Evolutionary conservation across 2,329 filamentous ascomycete species (phyloP).

Genomic region (Fragosphaeria purpurea): DNA sequence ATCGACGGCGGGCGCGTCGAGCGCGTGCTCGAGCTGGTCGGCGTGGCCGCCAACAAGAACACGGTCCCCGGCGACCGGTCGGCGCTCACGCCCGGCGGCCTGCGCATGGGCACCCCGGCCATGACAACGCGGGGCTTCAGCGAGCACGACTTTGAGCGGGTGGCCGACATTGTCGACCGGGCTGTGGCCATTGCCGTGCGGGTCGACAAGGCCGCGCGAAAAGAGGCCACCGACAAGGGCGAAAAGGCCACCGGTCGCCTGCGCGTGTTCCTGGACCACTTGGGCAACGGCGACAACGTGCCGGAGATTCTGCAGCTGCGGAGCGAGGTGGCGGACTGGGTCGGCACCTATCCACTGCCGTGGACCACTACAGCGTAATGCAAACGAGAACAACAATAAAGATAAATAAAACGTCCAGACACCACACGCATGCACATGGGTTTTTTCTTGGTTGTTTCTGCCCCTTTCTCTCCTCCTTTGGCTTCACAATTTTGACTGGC

Average conservation of each 20-base stretch:
- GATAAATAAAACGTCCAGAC: background rate
- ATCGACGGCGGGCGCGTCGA: constrained; percentile 88
- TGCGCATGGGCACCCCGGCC: constrained; percentile 89
- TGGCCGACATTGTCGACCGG: constrained; percentile 77
- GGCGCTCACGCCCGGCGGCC: constrained; percentile 81
- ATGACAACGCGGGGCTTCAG: constrained; percentile 96
- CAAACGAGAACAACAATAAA: background rate
- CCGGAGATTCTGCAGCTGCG: constrained; percentile 63
- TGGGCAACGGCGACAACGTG: constrained; percentile 57
- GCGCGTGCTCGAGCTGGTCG: constrained; percentile 80
- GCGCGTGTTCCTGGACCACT: constrained; percentile 57
- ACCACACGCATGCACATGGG: background rate
- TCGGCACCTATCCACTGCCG: constrained; percentile 61
- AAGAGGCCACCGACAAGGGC: constrained; percentile 56
- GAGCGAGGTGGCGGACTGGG: constrained; percentile 70
- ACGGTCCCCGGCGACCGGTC: constrained; percentile 93
- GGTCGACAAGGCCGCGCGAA: constrained; percentile 62
- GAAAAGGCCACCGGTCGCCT: constrained; percentile 57
- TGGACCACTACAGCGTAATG: constrained; percentile 38
- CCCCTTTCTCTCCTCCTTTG: background rate
- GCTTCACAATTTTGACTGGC: background rate
- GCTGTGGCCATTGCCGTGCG: constrained; percentile 70
- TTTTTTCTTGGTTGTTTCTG: background rate
- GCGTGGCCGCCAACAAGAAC: constrained; percentile 98
- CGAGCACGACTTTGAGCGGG: constrained; percentile 76